These are phyloP conservation scores for Fusarium xyrophilum DNA, from an alignment of 2,329 filamentous ascomycete species.

Conservation along the genomic window DNA sequence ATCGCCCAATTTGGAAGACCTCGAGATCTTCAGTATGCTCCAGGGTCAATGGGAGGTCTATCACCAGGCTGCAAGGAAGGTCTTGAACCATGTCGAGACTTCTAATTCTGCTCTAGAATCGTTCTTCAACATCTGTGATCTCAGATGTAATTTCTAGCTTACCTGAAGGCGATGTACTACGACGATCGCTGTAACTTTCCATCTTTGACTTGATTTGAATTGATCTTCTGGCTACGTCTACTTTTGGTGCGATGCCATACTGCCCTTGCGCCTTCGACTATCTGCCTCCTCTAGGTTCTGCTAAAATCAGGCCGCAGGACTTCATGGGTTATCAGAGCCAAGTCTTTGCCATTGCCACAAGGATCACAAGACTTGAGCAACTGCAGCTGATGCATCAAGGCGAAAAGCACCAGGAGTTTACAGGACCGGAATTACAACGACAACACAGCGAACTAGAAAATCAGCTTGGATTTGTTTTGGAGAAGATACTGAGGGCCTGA, in stretches of 20 bases:
- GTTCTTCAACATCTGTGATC: neutral
- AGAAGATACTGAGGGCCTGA: neutral
- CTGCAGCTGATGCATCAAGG: neutral
- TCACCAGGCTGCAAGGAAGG: neutral
- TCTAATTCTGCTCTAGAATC: neutral
- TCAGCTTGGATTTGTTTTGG: neutral
- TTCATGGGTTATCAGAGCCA: neutral
- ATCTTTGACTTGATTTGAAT: conserved; percentile 1
- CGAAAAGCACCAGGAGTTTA: neutral
- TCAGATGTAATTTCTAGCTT: neutral
- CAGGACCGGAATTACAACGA: neutral
- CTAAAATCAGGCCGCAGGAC: neutral
- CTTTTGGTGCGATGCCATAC: neutral
- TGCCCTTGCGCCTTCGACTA: neutral
- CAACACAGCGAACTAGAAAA: neutral
- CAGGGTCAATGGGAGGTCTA: neutral
- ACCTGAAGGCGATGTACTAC: neutral
- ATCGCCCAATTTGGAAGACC: neutral
- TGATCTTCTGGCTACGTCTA: neutral
- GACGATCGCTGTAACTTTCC: neutral
- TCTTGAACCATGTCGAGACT: neutral
- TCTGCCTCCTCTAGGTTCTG: neutral
- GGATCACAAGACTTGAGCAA: neutral
- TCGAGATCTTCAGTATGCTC: conserved; percentile 4
- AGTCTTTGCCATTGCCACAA: neutral